Evolutionary conservation across 805 yeast genomes (phyloP), one percentile per base, ranked within the genome.

Genomic region (Saccharomycopsis fodiens): DNA sequence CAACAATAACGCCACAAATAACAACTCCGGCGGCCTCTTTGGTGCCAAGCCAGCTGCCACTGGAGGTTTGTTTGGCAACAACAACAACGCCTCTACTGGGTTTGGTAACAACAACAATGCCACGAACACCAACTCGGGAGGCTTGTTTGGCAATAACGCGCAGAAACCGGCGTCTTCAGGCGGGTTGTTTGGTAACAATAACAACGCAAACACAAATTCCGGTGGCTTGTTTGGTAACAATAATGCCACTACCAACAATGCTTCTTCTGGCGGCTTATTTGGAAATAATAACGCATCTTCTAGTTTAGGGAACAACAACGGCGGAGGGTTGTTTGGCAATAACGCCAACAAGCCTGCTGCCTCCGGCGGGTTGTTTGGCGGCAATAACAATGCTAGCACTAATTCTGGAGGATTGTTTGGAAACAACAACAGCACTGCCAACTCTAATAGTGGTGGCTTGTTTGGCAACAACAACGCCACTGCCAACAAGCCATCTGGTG

Each of bases 151-250:
- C 17, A 53, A 60, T 21, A 53, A 60, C 16, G 55, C 54, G 20
- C 58, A 56, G 20, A 48, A 51, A 42, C 51, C 49, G 44, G 49
- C 53, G 15, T 55, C 49, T 15, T 53, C 62, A 6, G 61, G 60
- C 21, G 68, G 65, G 3, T 57, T 65, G 30, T 74, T 74, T 55
- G 77, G 77, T 15, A 47, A 35, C 31, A 57, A 61, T 30, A 64
- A 63, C n/a, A 48, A 56, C 51, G 45, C 56, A 15, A 30, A 31
- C n/a, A 45, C 53, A 40, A 54, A 48, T 7, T 52, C 64, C 38
- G 61, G 73, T 40, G 62, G 73, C 23, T 56, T 72, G 27, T 73
- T 74, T 57, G 76, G 77, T 21, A 44, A 57, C 16, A 61, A 51
- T 52, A 55, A 57, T 39, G 54, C 31, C 41, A 46, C 41, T 46